Percentiles rank a stretch among this genome's conserved stretches.
Evolutionary conservation across 371 early-diverging fungal genomes (phyloP).

Genomic region (Mucor piriformis): DNA sequence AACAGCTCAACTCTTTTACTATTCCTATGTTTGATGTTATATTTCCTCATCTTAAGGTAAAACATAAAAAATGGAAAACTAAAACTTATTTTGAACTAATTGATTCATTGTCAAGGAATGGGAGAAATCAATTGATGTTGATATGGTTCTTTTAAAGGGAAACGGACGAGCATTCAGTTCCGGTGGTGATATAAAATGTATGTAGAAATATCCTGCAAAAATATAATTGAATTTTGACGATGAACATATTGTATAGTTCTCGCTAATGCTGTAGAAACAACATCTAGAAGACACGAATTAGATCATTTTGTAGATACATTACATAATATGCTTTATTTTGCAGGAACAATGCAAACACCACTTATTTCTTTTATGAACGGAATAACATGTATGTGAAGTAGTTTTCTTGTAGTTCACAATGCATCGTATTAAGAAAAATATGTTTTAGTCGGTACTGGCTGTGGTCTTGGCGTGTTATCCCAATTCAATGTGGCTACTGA

Average conservation of each 20-base stretch:
- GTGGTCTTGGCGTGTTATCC: slow-evolving; percentile 91
- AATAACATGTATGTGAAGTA: slow-evolving; percentile 75
- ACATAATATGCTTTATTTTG: slow-evolving; percentile 59
- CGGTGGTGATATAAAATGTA: not conserved
- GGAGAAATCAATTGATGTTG: not conserved
- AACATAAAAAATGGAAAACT: too few species aligned
- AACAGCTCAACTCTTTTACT: not conserved
- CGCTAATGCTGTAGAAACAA: not conserved
- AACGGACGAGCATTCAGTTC: not conserved
- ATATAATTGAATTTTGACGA: too few species aligned
- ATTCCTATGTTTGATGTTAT: not conserved
- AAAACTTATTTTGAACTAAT: too few species aligned
- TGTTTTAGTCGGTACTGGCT: slow-evolving; percentile 91
- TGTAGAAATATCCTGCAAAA: not conserved
- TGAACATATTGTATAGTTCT: not conserved
- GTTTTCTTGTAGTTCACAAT: not conserved
- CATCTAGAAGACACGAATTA: not conserved
- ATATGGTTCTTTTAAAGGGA: not conserved
- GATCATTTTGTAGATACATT: not conserved
- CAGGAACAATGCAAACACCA: slow-evolving; percentile 82
- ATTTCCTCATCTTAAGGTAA: not conserved
- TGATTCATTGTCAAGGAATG: not conserved
- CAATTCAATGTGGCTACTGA: slow-evolving; percentile 98
- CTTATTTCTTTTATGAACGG: slow-evolving; percentile 89
- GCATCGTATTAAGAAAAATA: too few species aligned